A percentile compares a stretch with the other conserved stretches of the same genome.
These are phyloP conservation scores for Atkinsonella texensis DNA, from an alignment of 2,329 filamentous ascomycete species.

Conservation along the genomic window DNA sequence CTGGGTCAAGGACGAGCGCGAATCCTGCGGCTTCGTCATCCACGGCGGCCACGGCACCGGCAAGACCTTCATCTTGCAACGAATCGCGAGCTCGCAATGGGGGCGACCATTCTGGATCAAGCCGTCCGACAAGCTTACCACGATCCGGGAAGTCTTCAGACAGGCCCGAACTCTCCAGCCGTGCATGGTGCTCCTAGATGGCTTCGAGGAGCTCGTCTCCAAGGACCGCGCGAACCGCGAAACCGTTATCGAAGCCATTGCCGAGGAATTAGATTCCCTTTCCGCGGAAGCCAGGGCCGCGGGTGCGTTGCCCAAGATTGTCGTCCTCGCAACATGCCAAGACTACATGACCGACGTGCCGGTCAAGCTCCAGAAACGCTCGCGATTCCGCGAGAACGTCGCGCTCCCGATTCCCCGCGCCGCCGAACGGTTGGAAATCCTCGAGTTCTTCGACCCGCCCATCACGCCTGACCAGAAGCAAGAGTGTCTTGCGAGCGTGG, in stretches of 20 bases:
- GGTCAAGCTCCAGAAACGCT: slow-evolving; percentile 48
- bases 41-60: slow-evolving; percentile 78
- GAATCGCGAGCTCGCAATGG: slow-evolving; percentile 58
- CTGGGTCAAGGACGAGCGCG: slow-evolving; percentile 17
- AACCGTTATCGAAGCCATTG: slow-evolving; percentile 38
- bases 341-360: slow-evolving; percentile 64
- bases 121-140: slow-evolving; percentile 40
- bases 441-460: slow-evolving; percentile 44
- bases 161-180: slow-evolving; percentile 58
- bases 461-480: slow-evolving; percentile 37
- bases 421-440: slow-evolving; percentile 58
- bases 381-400: slow-evolving; percentile 56
- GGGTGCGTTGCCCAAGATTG: slow-evolving; percentile 39
- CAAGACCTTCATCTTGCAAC: slow-evolving; percentile 63
- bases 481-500: slow-evolving; percentile 45
- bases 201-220: slow-evolving; percentile 58
- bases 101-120: slow-evolving; percentile 52
- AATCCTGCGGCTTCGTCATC: slow-evolving; percentile 52
- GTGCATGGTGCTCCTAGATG: slow-evolving; percentile 68
- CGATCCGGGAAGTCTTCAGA: slow-evolving; percentile 56
- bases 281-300: slow-evolving; percentile 24
- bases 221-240: slow-evolving; percentile 41
- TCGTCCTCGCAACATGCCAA: slow-evolving; percentile 64
- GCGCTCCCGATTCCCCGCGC: slow-evolving; percentile 68
- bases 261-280: slow-evolving; percentile 44